These are phyloP conservation scores for Grosmannia clavigera DNA, from an alignment of 2,329 filamentous ascomycete species.

Conservation along the genomic window DNA sequence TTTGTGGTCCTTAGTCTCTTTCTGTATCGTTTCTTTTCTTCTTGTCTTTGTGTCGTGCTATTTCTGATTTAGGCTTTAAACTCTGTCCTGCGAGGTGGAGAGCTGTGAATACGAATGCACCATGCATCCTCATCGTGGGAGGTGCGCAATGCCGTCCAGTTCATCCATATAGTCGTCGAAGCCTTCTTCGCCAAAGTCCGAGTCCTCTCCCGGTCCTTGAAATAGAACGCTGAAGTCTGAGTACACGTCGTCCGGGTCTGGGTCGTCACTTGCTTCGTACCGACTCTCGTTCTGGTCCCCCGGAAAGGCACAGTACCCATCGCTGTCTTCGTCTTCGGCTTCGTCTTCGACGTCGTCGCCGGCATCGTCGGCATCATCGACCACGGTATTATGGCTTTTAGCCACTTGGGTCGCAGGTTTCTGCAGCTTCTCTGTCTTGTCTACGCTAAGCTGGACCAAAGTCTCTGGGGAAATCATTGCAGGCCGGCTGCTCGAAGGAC, in stretches of 20 bases:
- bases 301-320: conserved; percentile 34
- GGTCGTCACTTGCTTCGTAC: conserved; percentile 24
- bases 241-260: conserved; percentile 32
- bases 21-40: not conserved
- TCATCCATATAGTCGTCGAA: conserved; percentile 45
- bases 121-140: conserved; percentile 10
- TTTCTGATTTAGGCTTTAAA: too few species aligned
- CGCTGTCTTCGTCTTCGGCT: conserved; percentile 23
- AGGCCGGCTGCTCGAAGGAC: not conserved
- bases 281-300: conserved; percentile 31
- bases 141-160: conserved; percentile 40
- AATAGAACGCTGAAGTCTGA: conserved; percentile 43
- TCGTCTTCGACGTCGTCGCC: too few species aligned
- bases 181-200: conserved; percentile 20
- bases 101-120: not conserved
- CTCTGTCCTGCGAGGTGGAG: too few species aligned
- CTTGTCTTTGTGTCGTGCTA: not conserved
- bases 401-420: not conserved
- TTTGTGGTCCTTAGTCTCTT: not conserved
- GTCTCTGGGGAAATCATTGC: not conserved
- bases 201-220: conserved; percentile 19
- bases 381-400: not conserved
- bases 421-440: not conserved
- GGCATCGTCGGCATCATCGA: not conserved
- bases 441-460: not conserved